Base-by-base conservation (phyloP, 257 asterid genomes). In the Ocimum tenuiflorum region DNA sequence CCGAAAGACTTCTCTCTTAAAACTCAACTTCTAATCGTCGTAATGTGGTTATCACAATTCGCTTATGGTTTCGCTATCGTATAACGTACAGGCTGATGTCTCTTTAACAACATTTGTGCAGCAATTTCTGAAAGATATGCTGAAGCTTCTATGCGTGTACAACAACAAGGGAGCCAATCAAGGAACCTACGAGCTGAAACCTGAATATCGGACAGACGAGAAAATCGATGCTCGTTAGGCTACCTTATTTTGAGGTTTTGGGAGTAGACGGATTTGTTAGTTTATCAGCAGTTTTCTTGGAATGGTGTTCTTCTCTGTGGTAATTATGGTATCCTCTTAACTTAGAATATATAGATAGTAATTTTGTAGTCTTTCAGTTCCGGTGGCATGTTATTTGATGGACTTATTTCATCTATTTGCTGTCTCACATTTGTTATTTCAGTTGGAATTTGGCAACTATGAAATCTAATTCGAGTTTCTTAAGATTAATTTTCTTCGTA, bases 111-210 rank as follows among this genome's bases (percentile, higher is more conserved):
- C 22, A 46, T 31, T 49, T 19, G 71, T 36, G 70, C 94, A 91
- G 96, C 96, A 91, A 88, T 91, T 88, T 75, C 77, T 91, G 66
- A 91, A 91, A 77, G 94, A 86, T 59, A 83, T 91, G 94, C 96
- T 91, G 31, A 88, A 88, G 82, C 76, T 81, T 29, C 88, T 91
- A 9, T 91, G 95, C 13, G 78, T 83, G 53, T 91, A 88, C 83
- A 91, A 88, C 67, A 85, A 88, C 83, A 88, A 88, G 77, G 98
- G 98, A 64, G 80, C 87, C 45, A 89, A 86, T 76, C 98, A 91
- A 75, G 98, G 98, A 68, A 75, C 95, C 0, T 91, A 91, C 20
- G 95, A 91, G 80, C 88, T 91, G 65, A 91, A 91, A 81, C 90
- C 91, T 1, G 98, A 88, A 76, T 91, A 91, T 75, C 82, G 83